Evolutionary conservation across 2,329 filamentous ascomycete genomes (phyloP), one percentile per base, ranked within the genome.

Genomic region (Blastomyces silverae): DNA sequence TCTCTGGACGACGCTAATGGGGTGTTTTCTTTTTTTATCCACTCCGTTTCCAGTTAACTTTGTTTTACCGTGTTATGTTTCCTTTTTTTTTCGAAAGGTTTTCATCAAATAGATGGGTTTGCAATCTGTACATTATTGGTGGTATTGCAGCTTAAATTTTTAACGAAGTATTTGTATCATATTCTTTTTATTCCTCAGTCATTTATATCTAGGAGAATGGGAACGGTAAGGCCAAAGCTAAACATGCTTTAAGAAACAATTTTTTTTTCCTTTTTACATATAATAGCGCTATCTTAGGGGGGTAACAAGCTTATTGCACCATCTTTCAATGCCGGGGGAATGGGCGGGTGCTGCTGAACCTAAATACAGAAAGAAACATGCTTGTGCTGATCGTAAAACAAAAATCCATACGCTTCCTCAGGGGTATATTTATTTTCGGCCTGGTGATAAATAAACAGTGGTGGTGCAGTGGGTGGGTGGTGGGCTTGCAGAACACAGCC

Each of bases 81-180:
- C 6, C 31, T 4, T 7, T 7, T 4, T 44, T 44, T 50, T 50
- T 61, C 6, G 11, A 59, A 48, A 31, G 42, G 48, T 50, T 25
- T 61, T 31, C 15, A 61, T 34, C 25, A 48, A 17, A 50, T 50
- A 34, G 42, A 61, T 37, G 59, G 44, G 39, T 50, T 20, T 61
- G 25, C 59, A 61, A 61, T 61, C 28, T 61, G 59, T 61, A 61
- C 31, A 50, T 52, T 61, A 61, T 61, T 50, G 25, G 59, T 31
- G 48, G 42, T 50, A 37, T 48, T 61, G 25, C 58, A 22, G 22
- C 3, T 60, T 34, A 34, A 22, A 37, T 3, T 31, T 48, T 61
- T 20, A 46, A 61, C 25, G 22, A 50, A 34, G 50, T 34, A 22
- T 20, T 20, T 61, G 59, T 61, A 61, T 61, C 59, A 50, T 61